These are phyloP conservation scores for Aspergillus jensenii DNA, from an alignment of 2,329 filamentous ascomycete genomes.

Conservation along the genomic window DNA sequence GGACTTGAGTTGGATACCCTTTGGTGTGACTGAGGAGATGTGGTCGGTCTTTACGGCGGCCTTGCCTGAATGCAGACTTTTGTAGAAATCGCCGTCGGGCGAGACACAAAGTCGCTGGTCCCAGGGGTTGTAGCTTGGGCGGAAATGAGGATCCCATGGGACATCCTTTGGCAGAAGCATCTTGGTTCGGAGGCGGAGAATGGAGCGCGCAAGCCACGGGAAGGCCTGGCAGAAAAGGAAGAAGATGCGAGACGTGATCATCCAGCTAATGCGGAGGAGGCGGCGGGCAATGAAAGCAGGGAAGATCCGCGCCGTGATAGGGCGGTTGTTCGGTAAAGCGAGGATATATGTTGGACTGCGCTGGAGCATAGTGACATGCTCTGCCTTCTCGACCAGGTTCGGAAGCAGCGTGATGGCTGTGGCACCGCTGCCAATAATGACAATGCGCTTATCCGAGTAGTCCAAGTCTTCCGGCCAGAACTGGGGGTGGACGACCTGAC, in stretches of 20 bases:
- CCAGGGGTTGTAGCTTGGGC: conserved; percentile 65
- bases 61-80: conserved; percentile 50
- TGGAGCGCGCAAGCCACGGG: conserved; percentile 49
- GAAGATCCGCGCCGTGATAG: conserved; percentile 32
- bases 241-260: conserved; percentile 51
- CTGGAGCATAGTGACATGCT: conserved; percentile 75
- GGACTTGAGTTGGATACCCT: conserved; percentile 50
- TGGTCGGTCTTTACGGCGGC: conserved; percentile 56
- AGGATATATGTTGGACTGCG: conserved; percentile 72
- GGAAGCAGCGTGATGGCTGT: conserved; percentile 78
- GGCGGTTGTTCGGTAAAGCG: conserved; percentile 44
- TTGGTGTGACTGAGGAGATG: conserved; percentile 51
- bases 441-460: conserved; percentile 65
- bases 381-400: conserved; percentile 63
- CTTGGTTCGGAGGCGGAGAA: conserved; percentile 50
- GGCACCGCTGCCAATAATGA: conserved; percentile 75
- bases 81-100: conserved; percentile 61
- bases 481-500: conserved; percentile 66
- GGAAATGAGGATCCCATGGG: conserved; percentile 63
- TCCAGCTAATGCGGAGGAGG: conserved; percentile 47
- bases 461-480: conserved; percentile 73
- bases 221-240: conserved; percentile 56
- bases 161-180: conserved; percentile 55
- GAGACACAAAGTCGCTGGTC: conserved; percentile 74
- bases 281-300: conserved; percentile 33